Base-by-base conservation (phyloP, 1,284 basidiomycete genomes). In the Xanthoconium separans region DNA sequence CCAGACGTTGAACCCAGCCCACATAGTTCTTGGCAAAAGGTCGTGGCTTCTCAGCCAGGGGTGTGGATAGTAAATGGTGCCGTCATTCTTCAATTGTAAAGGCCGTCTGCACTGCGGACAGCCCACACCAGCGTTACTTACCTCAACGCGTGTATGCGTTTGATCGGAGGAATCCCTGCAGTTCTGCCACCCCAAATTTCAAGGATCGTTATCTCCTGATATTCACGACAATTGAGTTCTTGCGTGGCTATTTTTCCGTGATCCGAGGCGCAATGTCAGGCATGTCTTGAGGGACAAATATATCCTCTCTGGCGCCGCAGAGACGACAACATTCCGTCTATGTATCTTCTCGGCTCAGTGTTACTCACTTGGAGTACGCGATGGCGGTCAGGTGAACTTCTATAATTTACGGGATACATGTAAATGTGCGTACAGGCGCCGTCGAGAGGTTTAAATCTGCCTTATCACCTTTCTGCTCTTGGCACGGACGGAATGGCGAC, bases 81-180 rank as follows among this genome's bases (percentile, higher is more conserved):
- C 44, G 50, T 56, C 43, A 51, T n/a, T 30, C 48, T 11, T 10
- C n/a, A n/a, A 16, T 4, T n/a, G 13, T n/a, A 18, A 18, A 34
- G 33, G 36, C n/a, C 18, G 16, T 39, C 36, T 18, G 36, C 9
- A 22, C 24, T 41, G 40, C 30, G 31, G 50, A 43, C 36, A 30
- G 24, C 30, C 11, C 20, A 41, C 22, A 40, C 44, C 41, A 44
- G 33, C 41, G 24, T 40, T 5, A 30, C 29, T 42, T n/a, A 37
- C 8, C 31, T 24, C 37, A 51, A 49, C 37, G 43, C 22, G 46
- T 41, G 43, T 34, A 34, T 45, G 18, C 39, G 30, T 52, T 45
- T 48, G 54, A 61, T 65, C 61, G 61, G 66, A 65, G 64, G 59
- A 20, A 47, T 15, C 4, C 16, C 27, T 16, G 34, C 34, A 37